A percentile compares a stretch with the other conserved stretches of the same genome.
phyloP scores from a whole-genome alignment of 2,329 filamentous ascomycete species.

The Aspergillus oerlinghausenensis region DNA sequence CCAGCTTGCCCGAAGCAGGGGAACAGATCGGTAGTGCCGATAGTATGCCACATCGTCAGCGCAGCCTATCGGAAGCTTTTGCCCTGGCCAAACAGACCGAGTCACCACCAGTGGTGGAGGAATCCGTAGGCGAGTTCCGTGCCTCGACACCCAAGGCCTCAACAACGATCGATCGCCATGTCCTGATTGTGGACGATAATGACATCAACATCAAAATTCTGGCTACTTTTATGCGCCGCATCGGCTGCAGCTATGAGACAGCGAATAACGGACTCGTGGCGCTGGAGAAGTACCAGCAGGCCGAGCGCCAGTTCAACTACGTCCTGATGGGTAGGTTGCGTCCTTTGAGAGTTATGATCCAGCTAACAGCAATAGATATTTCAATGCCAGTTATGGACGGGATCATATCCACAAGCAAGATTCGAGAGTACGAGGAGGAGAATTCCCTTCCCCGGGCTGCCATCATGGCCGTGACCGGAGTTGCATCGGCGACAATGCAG shows the following conservation, averaged over 20 bases:
- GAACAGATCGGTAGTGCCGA: background rate
- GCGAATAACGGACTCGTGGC: conserved; percentile 38
- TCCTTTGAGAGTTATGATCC: background rate
- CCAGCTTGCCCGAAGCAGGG: background rate
- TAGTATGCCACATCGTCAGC: conserved; percentile 5
- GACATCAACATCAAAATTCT: conserved; percentile 39
- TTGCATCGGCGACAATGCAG: conserved; percentile 29
- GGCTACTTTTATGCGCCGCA: conserved; percentile 35
- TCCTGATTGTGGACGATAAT: conserved; percentile 42
- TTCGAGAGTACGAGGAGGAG: conserved; percentile 33
- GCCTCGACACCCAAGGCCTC: conserved; percentile 3
- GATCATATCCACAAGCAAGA: conserved; percentile 38
- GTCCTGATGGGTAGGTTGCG: conserved; percentile 29
- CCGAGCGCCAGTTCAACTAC: conserved; percentile 31
- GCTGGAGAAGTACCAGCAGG: conserved; percentile 30
- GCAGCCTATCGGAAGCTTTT: conserved; percentile 13
- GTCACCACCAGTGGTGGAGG: conserved; percentile 13
- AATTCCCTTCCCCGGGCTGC: conserved; percentile 16
- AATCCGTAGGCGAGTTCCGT: conserved; percentile 10
- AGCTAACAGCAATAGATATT: conserved; percentile 31
- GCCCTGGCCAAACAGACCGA: conserved; percentile 10
- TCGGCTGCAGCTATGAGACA: conserved; percentile 32
- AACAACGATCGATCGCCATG: conserved; percentile 10
- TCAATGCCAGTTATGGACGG: conserved; percentile 44
- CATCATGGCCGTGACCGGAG: conserved; percentile 30